Evolutionary conservation across 805 yeast species (phyloP).

Genomic region (Danielozyma ontarioensis): DNA sequence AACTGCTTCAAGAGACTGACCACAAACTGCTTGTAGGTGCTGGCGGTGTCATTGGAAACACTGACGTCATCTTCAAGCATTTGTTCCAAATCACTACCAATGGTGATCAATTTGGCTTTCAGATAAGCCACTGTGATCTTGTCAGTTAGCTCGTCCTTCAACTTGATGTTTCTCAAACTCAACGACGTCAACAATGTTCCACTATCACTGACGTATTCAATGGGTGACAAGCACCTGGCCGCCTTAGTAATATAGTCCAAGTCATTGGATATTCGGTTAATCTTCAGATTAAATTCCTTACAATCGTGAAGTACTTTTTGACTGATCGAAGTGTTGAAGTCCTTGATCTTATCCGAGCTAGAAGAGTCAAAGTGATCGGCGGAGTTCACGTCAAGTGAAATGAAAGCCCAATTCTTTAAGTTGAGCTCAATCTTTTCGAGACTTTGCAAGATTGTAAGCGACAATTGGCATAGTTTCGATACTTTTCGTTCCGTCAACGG

Average conservation of each 20-base stretch:
- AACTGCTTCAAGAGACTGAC: constrained; percentile 53
- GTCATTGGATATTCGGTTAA: constrained; percentile 39
- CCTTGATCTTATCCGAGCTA: constrained; percentile 11
- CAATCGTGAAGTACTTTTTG: constrained; percentile 49
- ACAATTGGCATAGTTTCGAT: constrained; percentile 43
- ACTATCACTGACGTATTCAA: constrained; percentile 48
- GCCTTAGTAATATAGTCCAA: constrained; percentile 43
- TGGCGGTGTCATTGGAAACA: constrained; percentile 13
- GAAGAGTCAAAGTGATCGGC: constrained; percentile 28
- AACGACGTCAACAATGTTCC: constrained; percentile 46
- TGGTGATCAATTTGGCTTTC: constrained; percentile 58
- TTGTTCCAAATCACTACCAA: constrained; percentile 57
- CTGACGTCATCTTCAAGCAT: constrained; percentile 38
- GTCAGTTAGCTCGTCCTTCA: constrained; percentile 48
- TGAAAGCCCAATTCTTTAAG: constrained; percentile 51
- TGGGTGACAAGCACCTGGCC: constrained; percentile 36
- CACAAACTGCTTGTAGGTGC: constrained; percentile 53
- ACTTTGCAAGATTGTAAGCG: constrained; percentile 43
- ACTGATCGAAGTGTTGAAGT: constrained; percentile 51
- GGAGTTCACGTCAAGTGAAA: constrained; percentile 46
- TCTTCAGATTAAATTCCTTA: constrained; percentile 38
- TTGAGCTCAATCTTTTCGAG: constrained; percentile 45
- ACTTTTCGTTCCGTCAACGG: constrained; percentile 38
- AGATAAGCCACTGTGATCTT: constrained; percentile 55
- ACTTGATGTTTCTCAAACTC: constrained; percentile 39